Evolutionary conservation across 352 stramenopile species (phyloP), one percentile per base, ranked within the genome.

Genomic region (Phytophthora rubi): DNA sequence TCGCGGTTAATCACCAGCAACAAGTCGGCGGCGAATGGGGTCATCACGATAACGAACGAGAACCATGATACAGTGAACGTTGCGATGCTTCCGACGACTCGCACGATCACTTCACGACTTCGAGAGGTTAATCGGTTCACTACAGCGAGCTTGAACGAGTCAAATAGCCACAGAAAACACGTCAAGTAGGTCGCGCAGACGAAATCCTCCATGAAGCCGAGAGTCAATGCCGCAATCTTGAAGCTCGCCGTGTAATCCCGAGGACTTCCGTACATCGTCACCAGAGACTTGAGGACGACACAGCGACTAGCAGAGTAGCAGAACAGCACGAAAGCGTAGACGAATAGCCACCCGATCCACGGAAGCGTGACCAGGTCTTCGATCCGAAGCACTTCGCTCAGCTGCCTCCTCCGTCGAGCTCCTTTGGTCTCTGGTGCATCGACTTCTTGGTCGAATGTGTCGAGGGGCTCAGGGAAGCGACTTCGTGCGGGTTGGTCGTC

Each of bases 1-100:
- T 75, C 35, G 3, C 70, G 71, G 2, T 67, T 68, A 16, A 66
- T 68, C 28, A 85, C 30, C n/a, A 81, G 53, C 54, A 80, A 21
- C 55, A 68, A 55, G 51, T 82, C 74, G 9, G 69, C 68, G 10
- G 58, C 47, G 51, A 82, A 77, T 6, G 70, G 69, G 4, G 64
- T 18, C 5, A 79, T 39, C 30, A 44, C 56, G 6, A 62, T 8
- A 2, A 59, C 49, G 28, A 75, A 74, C 18, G 81, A 44, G 7
- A 28, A 1, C 48, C 48, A 54, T 10, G 48, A 54, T 3, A 54
- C 48, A n/a, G 48, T 12, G 48, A 54, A 54, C 12, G 48, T 54
- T n/a, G 48, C 21, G 48, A 35, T 10, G 48, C 21, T 33, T 21
- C 48, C 48, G 21, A 18, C 48, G 21, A 54, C 23, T 18, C 48